A percentile compares a stretch with the other conserved stretches of the same genome.
Conservation (phyloP, 306 rosid species). For the Abrus pulchellus region DNA sequence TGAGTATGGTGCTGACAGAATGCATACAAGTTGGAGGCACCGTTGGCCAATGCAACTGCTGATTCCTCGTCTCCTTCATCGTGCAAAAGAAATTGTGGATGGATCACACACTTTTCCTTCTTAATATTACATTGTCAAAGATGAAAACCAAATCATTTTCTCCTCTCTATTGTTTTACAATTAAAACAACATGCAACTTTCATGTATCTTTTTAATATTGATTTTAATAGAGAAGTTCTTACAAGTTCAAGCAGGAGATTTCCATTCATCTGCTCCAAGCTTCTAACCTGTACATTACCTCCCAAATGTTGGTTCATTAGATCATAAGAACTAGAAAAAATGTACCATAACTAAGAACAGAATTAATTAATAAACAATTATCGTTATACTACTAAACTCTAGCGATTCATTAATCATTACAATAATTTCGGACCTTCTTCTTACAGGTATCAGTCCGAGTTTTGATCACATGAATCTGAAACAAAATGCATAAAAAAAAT, state of each 20-base stretch:
- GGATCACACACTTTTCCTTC: slow-evolving; percentile 67
- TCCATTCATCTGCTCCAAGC: slow-evolving; percentile 58
- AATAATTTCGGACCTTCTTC: slow-evolving; percentile 68
- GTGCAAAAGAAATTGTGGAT: slow-evolving; percentile 68
- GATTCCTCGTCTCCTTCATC: slow-evolving; percentile 64
- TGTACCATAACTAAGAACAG: background rate
- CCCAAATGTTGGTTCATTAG: background rate
- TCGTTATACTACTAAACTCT: background rate
- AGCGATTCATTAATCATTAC: background rate
- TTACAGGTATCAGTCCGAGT: slow-evolving; percentile 60
- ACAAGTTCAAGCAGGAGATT: slow-evolving; percentile 64
- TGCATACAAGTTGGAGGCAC: slow-evolving; percentile 66
- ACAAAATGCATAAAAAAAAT: slow-evolving; percentile 35
- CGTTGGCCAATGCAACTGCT: slow-evolving; percentile 64
- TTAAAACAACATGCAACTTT: background rate
- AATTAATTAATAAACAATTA: too few relatives aligned
- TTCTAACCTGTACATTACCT: slow-evolving; percentile 56
- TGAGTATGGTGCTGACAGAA: slow-evolving; percentile 61
- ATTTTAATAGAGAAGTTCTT: slow-evolving; percentile 22
- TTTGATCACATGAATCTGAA: slow-evolving; percentile 71
- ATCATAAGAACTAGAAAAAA: background rate
- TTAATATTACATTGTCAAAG: slow-evolving; percentile 43
- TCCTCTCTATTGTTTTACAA: slow-evolving; percentile 7
- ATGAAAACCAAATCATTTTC: background rate
- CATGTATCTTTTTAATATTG: background rate